Conservation (phyloP, 1,284 basidiomycete species). For the Mycosarcoma mackinlayi region DNA sequence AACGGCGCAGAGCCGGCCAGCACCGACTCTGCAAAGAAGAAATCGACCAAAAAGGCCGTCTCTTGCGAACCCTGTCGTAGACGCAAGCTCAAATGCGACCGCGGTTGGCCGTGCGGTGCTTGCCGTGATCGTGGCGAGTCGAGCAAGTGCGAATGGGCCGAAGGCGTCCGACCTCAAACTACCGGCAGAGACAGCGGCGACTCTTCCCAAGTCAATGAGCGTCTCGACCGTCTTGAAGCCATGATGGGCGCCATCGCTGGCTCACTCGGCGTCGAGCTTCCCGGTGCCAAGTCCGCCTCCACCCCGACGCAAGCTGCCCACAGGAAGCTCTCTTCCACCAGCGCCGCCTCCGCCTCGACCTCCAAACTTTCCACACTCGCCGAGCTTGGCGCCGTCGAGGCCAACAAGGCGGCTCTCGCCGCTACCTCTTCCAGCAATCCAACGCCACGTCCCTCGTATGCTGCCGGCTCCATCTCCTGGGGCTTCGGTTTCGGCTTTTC, state of each 20-base stretch:
- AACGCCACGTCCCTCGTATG: conserved; percentile 10
- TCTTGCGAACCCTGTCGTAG: conserved; percentile 62
- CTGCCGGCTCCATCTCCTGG: conserved; percentile 26
- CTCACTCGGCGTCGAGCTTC: conserved; percentile 42
- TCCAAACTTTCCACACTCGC: conserved; percentile 47
- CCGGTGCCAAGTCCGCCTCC: conserved; percentile 16
- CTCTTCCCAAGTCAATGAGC: conserved; percentile 34
- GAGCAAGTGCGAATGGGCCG: conserved; percentile 60
- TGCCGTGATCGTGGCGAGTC: conserved; percentile 54
- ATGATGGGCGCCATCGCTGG: conserved; percentile 51
- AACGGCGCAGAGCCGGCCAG: conserved; percentile 5
- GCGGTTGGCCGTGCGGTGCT: conserved; percentile 55
- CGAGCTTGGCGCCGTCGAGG: conserved; percentile 45
- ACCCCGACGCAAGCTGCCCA: conserved; percentile 2
- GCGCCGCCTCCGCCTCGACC: conserved; percentile 19
- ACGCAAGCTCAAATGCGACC: conserved; percentile 62
- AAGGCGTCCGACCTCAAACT: conserved; percentile 56
- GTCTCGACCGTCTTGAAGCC: conserved; percentile 52
- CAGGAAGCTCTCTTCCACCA: conserved; percentile 21
- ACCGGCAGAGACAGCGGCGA: conserved; percentile 49
- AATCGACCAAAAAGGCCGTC: conserved; percentile 60
- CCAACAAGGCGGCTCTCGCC: conserved; percentile 33
- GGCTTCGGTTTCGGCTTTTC: conserved; percentile 52
- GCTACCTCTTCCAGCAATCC: conserved; percentile 5
- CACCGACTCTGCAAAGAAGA: conserved; percentile 36